Base-by-base conservation (phyloP, 352 stramenopile genomes). In the Pythium rishiriense region DNA sequence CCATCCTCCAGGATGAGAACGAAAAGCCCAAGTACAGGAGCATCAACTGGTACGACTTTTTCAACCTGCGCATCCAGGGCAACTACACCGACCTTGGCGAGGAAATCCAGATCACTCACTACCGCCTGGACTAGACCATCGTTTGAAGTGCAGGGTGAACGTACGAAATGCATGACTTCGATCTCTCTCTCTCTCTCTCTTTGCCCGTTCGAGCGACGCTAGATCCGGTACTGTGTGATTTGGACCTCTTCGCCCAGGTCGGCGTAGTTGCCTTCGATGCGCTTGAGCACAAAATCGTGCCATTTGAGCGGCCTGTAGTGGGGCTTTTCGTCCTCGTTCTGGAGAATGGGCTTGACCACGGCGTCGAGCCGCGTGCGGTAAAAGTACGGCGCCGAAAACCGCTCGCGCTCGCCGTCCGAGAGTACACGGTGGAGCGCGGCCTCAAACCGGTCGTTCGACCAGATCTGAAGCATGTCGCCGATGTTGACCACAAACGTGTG, bases 181-280 rank as follows among this genome's bases (percentile, higher is more conserved):
- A 17, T 15, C 33, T 39, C 33, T 39, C 33, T 39, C 33, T 39
- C 31, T 35, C 31, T 10, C 5, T 35, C 31, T 5, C 31, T 24
- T 29, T 17, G 2, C 46, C n/a, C n/a, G n/a, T n/a, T n/a, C n/a
- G n/a, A n/a, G n/a, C n/a, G n/a, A n/a, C n/a, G n/a, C n/a, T 68
- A 62, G 29, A 68, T 53, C 35, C 43, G 49, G 49, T 74, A 98
- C 61, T 98, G 76, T 24, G 74, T 72, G 58, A 97, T 97, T 78
- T 98, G 91, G 61, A 97, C 92, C 61, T 98, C 94, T n/a, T 89
- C 75, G 21, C 94, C 94, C 22, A 91, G 61, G 76, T 98, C 87
- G 5, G 85, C 90, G 62, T 96, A 93, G 73, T 98, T 88, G 45
- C 94, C 92, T 28, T 89, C 81, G 79, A 97, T 96, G 24, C 93